Evolutionary conservation across 305 asterid genomes (phyloP), one percentile per base, ranked within the genome.

Genomic region (Fraxinus xanthoxyloides): DNA sequence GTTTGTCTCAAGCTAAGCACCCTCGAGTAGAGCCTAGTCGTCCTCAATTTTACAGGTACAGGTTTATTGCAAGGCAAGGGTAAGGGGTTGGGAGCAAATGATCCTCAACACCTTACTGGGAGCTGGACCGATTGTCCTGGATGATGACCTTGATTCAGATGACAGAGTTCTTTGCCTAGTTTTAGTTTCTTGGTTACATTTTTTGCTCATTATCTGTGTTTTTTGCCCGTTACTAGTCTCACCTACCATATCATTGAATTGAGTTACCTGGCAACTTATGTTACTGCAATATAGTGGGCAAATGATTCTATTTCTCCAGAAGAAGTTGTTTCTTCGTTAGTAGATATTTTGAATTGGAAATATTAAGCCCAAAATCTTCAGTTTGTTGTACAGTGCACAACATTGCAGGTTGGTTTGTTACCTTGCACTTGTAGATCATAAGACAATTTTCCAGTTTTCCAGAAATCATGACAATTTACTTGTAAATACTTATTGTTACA

Each of bases 391-490:
- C 99, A 97, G 86, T 95, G 98, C 85, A 98, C 99, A 21, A 97
- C 98, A 15, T 84, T 97, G 87, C 98, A 97, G 99, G 98, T 91
- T 90, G 80, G 76, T 34, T 84, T 65, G 43, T 56, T 81, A 61
- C 79, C 75, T 21, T 31, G 46, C 76, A 72, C 7, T 34, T 28
- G 5, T 78, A 31, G 28, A 69, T 54, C 56, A 34, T 75, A 19
- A 12, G 31, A 59, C 21, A 19, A 24, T 46, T 72, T 84, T 80
- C 82, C 73, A 31, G 56, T 43, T 69, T 67, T 73, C 73, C 26
- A 76, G 76, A 15, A 81, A 72, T 65, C 28, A 21, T 36, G 70
- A 77, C n/a, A 56, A 77, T 83, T 85, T 78, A 28, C 76, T 73
- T 23, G 34, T 17, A 51, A 36, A 77, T 81, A 74, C 81, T 87